A percentile compares a stretch with the other conserved stretches of the same genome.
Conservation (phyloP, 2,329 filamentous ascomycete genomes). For the Leptodontidium sp. region DNA sequence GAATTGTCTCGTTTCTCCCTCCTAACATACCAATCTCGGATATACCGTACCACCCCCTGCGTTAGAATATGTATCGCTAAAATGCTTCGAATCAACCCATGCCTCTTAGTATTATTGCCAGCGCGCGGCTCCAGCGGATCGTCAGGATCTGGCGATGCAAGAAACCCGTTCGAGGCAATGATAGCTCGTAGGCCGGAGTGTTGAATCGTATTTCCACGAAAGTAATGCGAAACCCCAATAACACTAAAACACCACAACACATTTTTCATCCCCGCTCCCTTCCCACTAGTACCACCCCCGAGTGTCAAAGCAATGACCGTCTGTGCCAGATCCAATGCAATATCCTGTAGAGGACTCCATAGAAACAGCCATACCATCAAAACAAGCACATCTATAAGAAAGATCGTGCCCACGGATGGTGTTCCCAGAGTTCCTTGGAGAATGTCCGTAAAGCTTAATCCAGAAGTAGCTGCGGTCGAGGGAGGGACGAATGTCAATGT, state of each 20-base stretch:
- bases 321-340: constrained; percentile 89
- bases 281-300: constrained; percentile 78
- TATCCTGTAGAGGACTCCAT: constrained; percentile 86
- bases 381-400: constrained; percentile 84
- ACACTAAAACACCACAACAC: constrained; percentile 76
- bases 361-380: constrained; percentile 87
- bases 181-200: constrained; percentile 41
- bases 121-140: constrained; percentile 56
- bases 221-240: constrained; percentile 54
- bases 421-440: constrained; percentile 88
- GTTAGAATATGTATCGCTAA: constrained; percentile 79
- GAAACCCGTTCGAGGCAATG: constrained; percentile 41
- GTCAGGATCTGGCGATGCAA: constrained; percentile 49
- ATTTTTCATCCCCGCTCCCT: constrained; percentile 74
- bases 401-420: constrained; percentile 83
- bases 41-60: constrained; percentile 75
- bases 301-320: constrained; percentile 92
- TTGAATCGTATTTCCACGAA: constrained; percentile 41
- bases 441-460: constrained; percentile 83
- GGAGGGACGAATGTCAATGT: constrained; percentile 92
- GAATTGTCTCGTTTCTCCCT: constrained; percentile 64
- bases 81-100: constrained; percentile 73
- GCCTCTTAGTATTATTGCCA: constrained; percentile 61
- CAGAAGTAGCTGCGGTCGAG: constrained; percentile 75
- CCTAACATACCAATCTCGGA: constrained; percentile 72